Evolutionary conservation across 179 eudicot species (phyloP).

Genomic region (Dionaea muscipula): DNA sequence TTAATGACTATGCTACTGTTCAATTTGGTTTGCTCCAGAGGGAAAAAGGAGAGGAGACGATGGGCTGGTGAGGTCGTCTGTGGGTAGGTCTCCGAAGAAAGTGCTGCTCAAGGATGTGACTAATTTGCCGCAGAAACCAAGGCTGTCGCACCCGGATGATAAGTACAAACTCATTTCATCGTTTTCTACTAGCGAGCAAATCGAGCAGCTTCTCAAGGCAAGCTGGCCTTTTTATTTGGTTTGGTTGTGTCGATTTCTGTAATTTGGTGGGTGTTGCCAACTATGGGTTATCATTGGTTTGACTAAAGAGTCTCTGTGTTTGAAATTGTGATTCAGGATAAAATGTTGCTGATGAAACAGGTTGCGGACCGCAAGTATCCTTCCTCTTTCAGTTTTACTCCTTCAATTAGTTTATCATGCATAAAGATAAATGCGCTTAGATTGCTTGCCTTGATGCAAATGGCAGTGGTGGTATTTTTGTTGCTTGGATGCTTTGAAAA

Average conservation of each 20-base stretch:
- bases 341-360: slow-evolving; percentile 7
- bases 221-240: neutral
- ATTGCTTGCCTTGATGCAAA: neutral
- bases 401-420: neutral
- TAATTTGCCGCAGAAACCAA: slow-evolving; percentile 4
- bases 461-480: too few relatives aligned
- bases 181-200: neutral
- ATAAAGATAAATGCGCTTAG: neutral
- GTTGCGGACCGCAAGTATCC: slow-evolving; percentile 16
- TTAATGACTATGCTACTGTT: too few relatives aligned
- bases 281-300: neutral
- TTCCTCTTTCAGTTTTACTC: neutral
- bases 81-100: neutral
- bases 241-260: neutral
- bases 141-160: slow-evolving; percentile 1
- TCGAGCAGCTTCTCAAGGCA: slow-evolving; percentile 7
- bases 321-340: slow-evolving; percentile 7
- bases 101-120: neutral
- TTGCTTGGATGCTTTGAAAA: too few relatives aligned
- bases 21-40: too few relatives aligned
- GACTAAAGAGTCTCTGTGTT: neutral
- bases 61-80: neutral
- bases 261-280: neutral
- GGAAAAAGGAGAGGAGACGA: too few relatives aligned
- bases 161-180: neutral